Conservation (phyloP, 2,329 filamentous ascomycete genomes). For the Fusarium sp. region DNA sequence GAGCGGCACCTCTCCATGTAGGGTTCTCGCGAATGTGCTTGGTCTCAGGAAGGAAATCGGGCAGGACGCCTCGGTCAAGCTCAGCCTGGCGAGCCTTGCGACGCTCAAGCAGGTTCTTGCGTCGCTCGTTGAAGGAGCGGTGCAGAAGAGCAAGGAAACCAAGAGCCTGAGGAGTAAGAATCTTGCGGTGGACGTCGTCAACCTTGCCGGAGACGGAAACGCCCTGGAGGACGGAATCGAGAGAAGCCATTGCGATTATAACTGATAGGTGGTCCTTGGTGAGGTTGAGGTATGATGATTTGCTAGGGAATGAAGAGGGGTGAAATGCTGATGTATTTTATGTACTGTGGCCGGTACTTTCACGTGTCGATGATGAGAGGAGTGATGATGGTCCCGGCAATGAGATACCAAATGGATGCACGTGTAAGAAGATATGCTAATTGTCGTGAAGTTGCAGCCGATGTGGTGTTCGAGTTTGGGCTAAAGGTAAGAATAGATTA, state of each 20-base stretch:
- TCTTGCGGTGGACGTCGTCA: constrained; percentile 84
- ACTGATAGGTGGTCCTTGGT: not conserved
- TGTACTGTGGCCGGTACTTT: constrained; percentile 43
- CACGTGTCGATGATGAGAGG: constrained; percentile 50
- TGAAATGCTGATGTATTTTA: constrained; percentile 20
- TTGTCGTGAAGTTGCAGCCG: constrained; percentile 1
- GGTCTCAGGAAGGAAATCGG: constrained; percentile 96
- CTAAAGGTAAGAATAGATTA: not conserved
- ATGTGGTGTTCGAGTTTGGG: constrained; percentile 2
- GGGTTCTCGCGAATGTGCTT: constrained; percentile 94
- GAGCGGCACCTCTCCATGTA: constrained; percentile 91
- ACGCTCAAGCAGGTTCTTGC: constrained; percentile 89
- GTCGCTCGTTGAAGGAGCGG: constrained; percentile 90
- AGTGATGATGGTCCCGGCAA: constrained; percentile 32
- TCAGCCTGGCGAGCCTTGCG: constrained; percentile 89
- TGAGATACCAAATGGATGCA: constrained; percentile 23
- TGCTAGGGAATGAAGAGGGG: constrained; percentile 12
- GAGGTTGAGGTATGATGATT: constrained; percentile 12
- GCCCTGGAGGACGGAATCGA: constrained; percentile 84
- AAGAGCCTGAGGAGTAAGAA: constrained; percentile 89
- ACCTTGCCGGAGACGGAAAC: constrained; percentile 87
- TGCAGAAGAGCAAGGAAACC: constrained; percentile 95
- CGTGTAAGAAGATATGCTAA: constrained; percentile 19
- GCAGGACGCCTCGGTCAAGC: constrained; percentile 88
- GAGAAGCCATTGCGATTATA: constrained; percentile 68